phyloP scores from a whole-genome alignment of 176 grass and related monocot genomes.

The sorghum (Sorghum bicolor) region DNA sequence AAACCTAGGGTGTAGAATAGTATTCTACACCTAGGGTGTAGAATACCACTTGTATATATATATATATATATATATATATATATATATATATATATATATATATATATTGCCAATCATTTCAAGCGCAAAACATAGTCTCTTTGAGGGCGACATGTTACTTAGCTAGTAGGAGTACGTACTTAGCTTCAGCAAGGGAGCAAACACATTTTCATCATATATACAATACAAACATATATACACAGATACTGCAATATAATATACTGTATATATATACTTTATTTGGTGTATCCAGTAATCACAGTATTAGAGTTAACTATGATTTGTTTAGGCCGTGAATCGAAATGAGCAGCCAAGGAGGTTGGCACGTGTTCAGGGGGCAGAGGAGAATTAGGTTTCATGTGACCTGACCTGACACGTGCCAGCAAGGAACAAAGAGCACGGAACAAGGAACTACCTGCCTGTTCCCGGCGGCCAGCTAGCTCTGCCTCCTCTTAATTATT shows the following conservation, averaged over 20 bases:
- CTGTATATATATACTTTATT: too few relatives aligned
- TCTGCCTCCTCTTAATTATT: neutral
- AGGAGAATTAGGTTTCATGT: slow-evolving; percentile 56
- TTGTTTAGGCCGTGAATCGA: neutral
- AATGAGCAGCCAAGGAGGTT: neutral
- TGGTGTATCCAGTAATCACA: too few relatives aligned
- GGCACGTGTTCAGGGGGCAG: slow-evolving; percentile 49
- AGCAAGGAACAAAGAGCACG: slow-evolving; percentile 35
- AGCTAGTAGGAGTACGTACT: too few relatives aligned
- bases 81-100: too few relatives aligned
- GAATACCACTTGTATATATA: too few relatives aligned
- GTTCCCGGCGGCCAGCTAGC: neutral
- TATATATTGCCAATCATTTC: neutral
- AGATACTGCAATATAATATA: too few relatives aligned
- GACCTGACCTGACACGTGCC: slow-evolving; percentile 39
- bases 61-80: too few relatives aligned
- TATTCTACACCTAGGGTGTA: too few relatives aligned
- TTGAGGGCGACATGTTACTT: neutral
- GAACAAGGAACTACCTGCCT: slow-evolving; percentile 47
- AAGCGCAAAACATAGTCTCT: neutral
- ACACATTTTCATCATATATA: neutral
- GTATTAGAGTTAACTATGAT: too few relatives aligned
- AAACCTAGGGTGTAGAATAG: too few relatives aligned
- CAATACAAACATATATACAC: too few relatives aligned
- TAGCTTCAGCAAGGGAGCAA: neutral